Conservation (phyloP, 2,329 filamentous ascomycete genomes). For the Penicillium sp. region DNA sequence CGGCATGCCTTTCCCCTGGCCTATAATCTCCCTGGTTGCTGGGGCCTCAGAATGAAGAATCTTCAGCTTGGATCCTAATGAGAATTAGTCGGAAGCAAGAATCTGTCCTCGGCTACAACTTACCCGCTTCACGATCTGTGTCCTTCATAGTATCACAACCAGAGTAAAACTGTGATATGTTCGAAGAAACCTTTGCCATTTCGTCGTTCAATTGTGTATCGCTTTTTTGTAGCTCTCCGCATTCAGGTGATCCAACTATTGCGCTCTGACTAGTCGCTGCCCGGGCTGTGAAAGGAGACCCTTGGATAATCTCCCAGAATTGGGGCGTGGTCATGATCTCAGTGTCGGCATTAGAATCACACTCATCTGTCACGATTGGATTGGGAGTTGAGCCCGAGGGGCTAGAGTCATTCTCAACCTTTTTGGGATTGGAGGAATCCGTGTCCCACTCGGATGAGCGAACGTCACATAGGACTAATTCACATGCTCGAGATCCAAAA, state of each 20-base stretch:
- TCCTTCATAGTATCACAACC: background rate
- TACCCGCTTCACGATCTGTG: too few relatives aligned
- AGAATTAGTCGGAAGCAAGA: too few relatives aligned
- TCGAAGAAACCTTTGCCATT: background rate
- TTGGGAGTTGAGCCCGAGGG: background rate
- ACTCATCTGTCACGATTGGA: background rate
- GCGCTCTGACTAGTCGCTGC: background rate
- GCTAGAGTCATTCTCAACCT: background rate
- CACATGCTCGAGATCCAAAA: background rate
- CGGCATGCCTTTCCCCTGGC: too few relatives aligned
- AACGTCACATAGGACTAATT: background rate
- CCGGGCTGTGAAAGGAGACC: background rate
- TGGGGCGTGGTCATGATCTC: background rate
- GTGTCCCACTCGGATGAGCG: background rate
- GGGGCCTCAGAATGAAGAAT: too few relatives aligned
- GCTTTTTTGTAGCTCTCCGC: background rate
- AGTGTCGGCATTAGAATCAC: background rate
- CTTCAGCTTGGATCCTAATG: too few relatives aligned
- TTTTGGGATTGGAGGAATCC: background rate
- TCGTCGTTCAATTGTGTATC: background rate
- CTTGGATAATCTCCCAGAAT: background rate
- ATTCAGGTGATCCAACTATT: background rate
- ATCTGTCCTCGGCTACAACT: too few relatives aligned
- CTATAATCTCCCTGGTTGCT: too few relatives aligned
- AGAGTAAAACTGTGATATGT: background rate